A percentile compares a stretch with the other conserved stretches of the same genome.
phyloP scores from a whole-genome alignment of 768 basidiomycete species.

The Psilocybe cubensis region DNA sequence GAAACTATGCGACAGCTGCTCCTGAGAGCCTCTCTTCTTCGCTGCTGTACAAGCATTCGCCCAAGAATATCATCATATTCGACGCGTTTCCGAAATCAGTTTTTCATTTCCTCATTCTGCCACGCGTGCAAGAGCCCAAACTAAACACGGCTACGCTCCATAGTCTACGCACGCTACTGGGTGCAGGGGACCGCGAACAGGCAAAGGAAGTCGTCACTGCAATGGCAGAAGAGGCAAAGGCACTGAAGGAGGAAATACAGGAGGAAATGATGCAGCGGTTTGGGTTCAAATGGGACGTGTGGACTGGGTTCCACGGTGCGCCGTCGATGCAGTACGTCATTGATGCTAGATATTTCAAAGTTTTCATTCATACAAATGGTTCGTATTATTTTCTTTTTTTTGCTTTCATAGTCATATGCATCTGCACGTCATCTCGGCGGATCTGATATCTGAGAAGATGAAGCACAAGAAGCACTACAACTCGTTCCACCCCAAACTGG shows the following conservation, averaged over 20 bases:
- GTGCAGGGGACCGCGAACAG: constrained; percentile 46
- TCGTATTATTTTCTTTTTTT: not conserved
- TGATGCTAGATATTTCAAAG: not conserved
- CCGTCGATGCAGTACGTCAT: constrained; percentile 83
- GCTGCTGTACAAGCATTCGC: constrained; percentile 59
- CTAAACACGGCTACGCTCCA: constrained; percentile 42
- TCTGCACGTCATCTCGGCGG: constrained; percentile 83
- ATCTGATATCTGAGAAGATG: constrained; percentile 68
- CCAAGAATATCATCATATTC: constrained; percentile 64
- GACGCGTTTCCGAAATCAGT: constrained; percentile 83
- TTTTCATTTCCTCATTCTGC: constrained; percentile 90
- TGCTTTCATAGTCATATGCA: constrained; percentile 71
- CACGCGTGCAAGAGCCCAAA: constrained; percentile 44
- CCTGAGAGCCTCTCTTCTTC: constrained; percentile 60
- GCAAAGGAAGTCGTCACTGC: constrained; percentile 57
- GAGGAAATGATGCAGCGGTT: constrained; percentile 80
- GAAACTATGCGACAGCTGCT: constrained; percentile 59
- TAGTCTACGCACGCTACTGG: constrained; percentile 60
- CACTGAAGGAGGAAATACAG: constrained; percentile 62
- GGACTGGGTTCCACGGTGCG: constrained; percentile 83
- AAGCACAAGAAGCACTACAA: constrained; percentile 94
- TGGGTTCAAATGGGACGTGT: constrained; percentile 77
- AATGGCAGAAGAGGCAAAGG: constrained; percentile 59
- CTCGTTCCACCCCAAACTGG: constrained; percentile 82
- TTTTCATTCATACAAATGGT: too few species aligned